Conservation (phyloP, 1,284 basidiomycete genomes). For the Neonothopanus nambi region DNA sequence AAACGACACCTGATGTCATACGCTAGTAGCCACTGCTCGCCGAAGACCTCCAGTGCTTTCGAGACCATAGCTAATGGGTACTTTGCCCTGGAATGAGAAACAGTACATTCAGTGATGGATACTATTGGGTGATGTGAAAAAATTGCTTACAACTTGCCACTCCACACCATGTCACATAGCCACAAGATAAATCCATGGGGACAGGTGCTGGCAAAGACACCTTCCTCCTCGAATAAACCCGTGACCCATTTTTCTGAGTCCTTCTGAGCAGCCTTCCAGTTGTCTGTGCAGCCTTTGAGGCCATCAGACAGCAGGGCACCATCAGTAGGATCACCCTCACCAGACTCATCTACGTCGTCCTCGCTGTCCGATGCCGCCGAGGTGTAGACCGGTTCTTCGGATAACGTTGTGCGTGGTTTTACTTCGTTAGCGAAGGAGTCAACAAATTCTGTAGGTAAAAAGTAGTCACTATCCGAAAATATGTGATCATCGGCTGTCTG, state of each 20-base stretch:
- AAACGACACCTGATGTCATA: conserved; percentile 38
- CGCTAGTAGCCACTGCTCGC: conserved; percentile 20
- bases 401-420: not conserved
- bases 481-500: conserved; percentile 18
- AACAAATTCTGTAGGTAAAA: conserved; percentile 23
- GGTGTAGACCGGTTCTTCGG: not conserved
- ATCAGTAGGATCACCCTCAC: conserved; percentile 2
- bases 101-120: not conserved
- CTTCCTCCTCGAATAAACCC: conserved; percentile 31
- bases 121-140: not conserved
- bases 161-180: conserved; percentile 34
- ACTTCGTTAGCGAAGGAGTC: conserved; percentile 23
- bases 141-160: conserved; percentile 33
- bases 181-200: conserved; percentile 32
- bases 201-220: conserved; percentile 33
- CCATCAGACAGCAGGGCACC: not conserved
- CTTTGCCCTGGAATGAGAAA: conserved; percentile 28
- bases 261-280: conserved; percentile 29
- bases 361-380: not conserved
- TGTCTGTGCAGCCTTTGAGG: conserved; percentile 19
- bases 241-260: conserved; percentile 30
- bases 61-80: conserved; percentile 29
- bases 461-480: conserved; percentile 26
- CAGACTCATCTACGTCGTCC: conserved; percentile 7
- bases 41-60: conserved; percentile 16